Evolutionary conservation across 2,329 filamentous ascomycete genomes (phyloP).

Genomic region (Neonectria ditissima): DNA sequence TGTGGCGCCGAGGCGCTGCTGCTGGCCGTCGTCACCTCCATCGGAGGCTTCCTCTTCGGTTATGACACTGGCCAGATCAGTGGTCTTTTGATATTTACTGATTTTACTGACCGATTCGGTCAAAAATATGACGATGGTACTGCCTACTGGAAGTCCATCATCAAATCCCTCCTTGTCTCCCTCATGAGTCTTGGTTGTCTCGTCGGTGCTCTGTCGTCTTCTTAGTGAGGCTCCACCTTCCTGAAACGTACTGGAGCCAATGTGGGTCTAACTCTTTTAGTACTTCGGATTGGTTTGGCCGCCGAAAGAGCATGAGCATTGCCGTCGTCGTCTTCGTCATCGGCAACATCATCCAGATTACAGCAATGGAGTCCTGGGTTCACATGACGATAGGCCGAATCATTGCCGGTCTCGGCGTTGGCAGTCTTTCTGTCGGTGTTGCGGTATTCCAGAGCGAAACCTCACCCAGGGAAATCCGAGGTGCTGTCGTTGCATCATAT

Average conservation of each 20-base stretch:
- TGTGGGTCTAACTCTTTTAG: constrained; percentile 27
- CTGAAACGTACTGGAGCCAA: neutral
- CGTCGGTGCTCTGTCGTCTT: constrained; percentile 63
- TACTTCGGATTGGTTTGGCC: constrained; percentile 67
- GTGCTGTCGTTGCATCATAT: constrained; percentile 73
- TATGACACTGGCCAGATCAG: constrained; percentile 72
- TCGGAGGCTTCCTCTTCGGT: constrained; percentile 71
- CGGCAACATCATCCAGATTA: constrained; percentile 74
- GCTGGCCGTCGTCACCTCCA: constrained; percentile 63
- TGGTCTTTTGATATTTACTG: constrained; percentile 58
- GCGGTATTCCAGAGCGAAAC: constrained; percentile 77
- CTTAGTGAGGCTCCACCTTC: constrained; percentile 48
- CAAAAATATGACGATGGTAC: constrained; percentile 54
- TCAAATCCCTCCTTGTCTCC: constrained; percentile 64
- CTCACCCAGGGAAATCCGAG: constrained; percentile 71
- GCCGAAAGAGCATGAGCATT: constrained; percentile 64
- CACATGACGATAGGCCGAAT: constrained; percentile 74
- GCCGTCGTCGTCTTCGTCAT: constrained; percentile 69
- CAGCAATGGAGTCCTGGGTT: constrained; percentile 68
- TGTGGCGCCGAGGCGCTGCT: constrained; percentile 54
- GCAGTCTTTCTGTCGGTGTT: constrained; percentile 73
- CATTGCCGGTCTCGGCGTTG: constrained; percentile 75
- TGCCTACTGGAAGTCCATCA: constrained; percentile 54
- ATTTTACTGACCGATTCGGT: constrained; percentile 66
- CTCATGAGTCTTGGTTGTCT: constrained; percentile 67